Evolutionary conservation across 441 rosid genomes (phyloP).

Genomic region (Croton laevigatus): DNA sequence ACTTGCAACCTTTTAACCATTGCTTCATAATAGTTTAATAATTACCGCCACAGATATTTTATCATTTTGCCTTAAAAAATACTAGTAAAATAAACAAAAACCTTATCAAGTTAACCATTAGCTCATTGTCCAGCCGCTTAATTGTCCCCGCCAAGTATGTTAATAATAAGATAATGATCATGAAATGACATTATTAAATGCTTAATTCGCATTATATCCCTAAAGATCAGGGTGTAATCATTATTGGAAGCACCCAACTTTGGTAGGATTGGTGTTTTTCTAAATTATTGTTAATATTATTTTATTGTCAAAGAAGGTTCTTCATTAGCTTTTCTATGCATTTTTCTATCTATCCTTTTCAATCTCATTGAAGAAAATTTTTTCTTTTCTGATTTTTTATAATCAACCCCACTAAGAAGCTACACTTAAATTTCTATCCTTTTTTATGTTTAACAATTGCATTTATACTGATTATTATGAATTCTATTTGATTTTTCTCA

Average conservation of each 20-base stretch:
- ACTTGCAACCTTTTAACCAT: background rate
- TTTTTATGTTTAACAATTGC: too few species aligned
- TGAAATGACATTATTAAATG: background rate
- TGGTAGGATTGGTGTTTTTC: constrained; percentile 18
- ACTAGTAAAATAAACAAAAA: background rate
- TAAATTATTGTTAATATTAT: background rate
- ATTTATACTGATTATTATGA: too few species aligned
- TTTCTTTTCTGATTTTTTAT: too few species aligned
- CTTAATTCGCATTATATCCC: background rate
- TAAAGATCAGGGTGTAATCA: constrained; percentile 23
- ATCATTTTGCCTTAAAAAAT: background rate
- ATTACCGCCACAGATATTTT: background rate
- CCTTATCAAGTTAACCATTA: background rate
- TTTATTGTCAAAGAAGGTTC: constrained; percentile 19
- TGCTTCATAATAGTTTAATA: background rate
- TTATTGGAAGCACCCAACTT: constrained; percentile 27
- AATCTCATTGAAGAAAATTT: too few species aligned
- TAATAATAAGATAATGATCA: constrained; percentile 23
- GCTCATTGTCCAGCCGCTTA: background rate
- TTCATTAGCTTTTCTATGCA: background rate
- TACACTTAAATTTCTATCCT: too few species aligned
- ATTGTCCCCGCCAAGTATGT: constrained; percentile 17
- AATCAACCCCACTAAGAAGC: constrained; percentile 3
- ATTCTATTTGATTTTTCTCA: too few species aligned
- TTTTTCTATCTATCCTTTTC: background rate